Base-by-base conservation (phyloP, 2,329 filamentous ascomycete genomes). In the Nemania sp. region DNA sequence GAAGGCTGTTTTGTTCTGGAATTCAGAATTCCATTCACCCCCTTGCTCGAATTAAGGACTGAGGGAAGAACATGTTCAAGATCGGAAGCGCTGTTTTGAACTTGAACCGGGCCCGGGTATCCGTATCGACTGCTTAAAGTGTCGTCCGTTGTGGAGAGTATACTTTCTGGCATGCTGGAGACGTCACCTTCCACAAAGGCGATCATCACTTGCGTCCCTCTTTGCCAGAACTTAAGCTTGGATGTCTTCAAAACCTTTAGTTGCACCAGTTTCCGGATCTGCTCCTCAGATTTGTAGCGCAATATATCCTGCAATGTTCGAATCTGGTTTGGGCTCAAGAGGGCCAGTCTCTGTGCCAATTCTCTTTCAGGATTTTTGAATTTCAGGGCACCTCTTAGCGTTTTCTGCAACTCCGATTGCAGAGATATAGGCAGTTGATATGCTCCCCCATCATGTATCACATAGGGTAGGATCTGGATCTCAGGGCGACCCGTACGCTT, bases 341-440 rank as follows among this genome's bases (percentile, higher is more conserved):
- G 49, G 13, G 57, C 57, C n/a, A 59, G 34, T 15, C 40, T 59
- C 34, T 59, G 18, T 1, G 57, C 29, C 35, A 59, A 29, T 42
- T 48, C 47, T 21, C 46, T 51, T 18, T 37, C 47, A 18, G 34
- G 20, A 5, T 51, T 32, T 18, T 12, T 11, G 45, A 17, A 47
- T 13, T 32, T 29, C 17, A 47, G 17, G 13, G 15, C 35, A 18
- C 48, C 32, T 51, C 25, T 17, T 11, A 51, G 48, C n/a, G 39
- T 51, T 5, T 9, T 40, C 35, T 40, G 21, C 34, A 51, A 4
- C 18, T 51, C 48, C 21, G 29, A 15, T 9, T 13, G 25, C 17
- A 59, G 34, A n/a, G 37, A 39, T 15, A 54, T 35, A 7, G 57
- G 49, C 5, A 59, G 50, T 48, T 54, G 57, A 18, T 59, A 59